These are phyloP conservation scores for Salix purpurea DNA, from an alignment of 345 rosid species.

Conservation along the genomic window DNA sequence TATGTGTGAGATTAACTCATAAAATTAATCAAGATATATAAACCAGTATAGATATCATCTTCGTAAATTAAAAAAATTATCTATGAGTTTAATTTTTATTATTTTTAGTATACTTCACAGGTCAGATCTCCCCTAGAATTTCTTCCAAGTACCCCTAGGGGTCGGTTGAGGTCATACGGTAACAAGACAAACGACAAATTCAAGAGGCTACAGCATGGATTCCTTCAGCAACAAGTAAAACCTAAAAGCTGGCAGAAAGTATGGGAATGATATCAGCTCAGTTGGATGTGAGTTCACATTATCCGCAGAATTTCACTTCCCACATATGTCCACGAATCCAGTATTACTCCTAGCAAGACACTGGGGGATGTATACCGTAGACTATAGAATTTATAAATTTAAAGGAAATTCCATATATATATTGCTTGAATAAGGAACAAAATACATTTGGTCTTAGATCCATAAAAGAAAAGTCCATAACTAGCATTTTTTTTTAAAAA, in stretches of 20 bases:
- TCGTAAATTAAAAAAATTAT: too few relatives aligned
- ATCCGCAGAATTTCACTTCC: neutral
- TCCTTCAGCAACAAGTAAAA: conserved; percentile 19
- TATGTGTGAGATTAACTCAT: too few relatives aligned
- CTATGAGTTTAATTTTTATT: too few relatives aligned
- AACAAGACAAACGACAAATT: neutral
- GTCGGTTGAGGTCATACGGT: neutral
- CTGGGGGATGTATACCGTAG: neutral
- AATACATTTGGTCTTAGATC: neutral
- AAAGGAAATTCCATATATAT: conserved; percentile 1
- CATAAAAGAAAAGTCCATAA: neutral
- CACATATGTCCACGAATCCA: neutral
- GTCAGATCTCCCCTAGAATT: neutral
- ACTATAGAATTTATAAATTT: neutral
- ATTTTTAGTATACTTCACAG: too few relatives aligned
- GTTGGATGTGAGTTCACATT: neutral
- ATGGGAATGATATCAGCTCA: conserved; percentile 18
- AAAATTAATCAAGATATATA: too few relatives aligned
- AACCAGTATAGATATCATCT: too few relatives aligned
- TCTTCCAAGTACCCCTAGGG: neutral
- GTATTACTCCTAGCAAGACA: neutral
- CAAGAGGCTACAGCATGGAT: neutral
- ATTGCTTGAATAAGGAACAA: neutral
- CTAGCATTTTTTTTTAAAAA: too few relatives aligned
- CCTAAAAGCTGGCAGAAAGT: conserved; percentile 18